These are phyloP conservation scores for Protomyces inundatus DNA, from an alignment of 1,139 yeast species.

Conservation along the genomic window DNA sequence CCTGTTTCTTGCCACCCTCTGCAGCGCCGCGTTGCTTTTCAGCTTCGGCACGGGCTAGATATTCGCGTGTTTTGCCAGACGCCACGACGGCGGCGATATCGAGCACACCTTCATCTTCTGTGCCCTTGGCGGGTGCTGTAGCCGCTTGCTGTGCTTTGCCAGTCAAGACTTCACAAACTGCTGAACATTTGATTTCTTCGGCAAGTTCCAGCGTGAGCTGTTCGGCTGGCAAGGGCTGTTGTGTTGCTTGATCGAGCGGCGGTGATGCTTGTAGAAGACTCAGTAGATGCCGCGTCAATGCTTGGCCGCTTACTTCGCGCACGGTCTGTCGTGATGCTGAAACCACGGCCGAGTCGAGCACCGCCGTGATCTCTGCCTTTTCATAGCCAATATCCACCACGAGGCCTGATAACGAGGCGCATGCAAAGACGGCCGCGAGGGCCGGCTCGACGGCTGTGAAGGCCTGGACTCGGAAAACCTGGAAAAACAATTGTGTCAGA, in stretches of 20 bases:
- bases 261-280: conserved; percentile 44
- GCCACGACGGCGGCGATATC: conserved; percentile 90
- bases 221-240: conserved; percentile 52
- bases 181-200: conserved; percentile 68
- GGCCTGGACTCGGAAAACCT: conserved; percentile 65
- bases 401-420: conserved; percentile 55
- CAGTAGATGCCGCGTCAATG: conserved; percentile 53
- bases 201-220: conserved; percentile 38
- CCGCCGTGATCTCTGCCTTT: conserved; percentile 42
- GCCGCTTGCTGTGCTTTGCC: conserved; percentile 35
- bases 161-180: conserved; percentile 68
- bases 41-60: conserved; percentile 55
- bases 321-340: not conserved
- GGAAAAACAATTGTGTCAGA: conserved; percentile 49
- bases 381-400: conserved; percentile 79
- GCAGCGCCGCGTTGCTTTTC: conserved; percentile 35
- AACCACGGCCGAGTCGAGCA: conserved; percentile 2
- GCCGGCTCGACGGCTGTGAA: conserved; percentile 65
- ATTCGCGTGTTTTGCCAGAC: conserved; percentile 63
- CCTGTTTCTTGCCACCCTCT: conserved; percentile 38
- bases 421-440: conserved; percentile 69
- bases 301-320: conserved; percentile 51
- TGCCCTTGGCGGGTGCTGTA: conserved; percentile 36
- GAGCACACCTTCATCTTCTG: conserved; percentile 63
- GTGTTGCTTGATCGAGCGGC: conserved; percentile 24